Conservation (phyloP, 306 rosid species). For the Glycine latifolia region DNA sequence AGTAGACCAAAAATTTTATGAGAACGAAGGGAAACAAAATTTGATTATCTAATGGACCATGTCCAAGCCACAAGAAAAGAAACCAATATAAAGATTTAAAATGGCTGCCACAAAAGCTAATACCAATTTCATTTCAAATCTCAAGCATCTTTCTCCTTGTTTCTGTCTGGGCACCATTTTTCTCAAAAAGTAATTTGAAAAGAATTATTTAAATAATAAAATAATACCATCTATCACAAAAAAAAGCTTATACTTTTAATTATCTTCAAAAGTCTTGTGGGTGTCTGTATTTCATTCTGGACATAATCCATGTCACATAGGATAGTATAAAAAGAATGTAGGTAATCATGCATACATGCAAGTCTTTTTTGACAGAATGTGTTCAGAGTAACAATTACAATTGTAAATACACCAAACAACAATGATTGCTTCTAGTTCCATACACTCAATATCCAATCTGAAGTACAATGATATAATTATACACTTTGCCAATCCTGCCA, state of each 20-base stretch:
- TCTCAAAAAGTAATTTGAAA: not conserved
- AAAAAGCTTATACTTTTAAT: not conserved
- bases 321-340: not conserved
- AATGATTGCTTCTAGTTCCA: constrained; percentile 3
- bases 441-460: not conserved
- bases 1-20: constrained; percentile 16
- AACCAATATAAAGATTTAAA: constrained; percentile 2
- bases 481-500: not conserved
- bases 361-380: not conserved
- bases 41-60: not conserved
- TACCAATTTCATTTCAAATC: not conserved
- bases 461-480: constrained; percentile 14
- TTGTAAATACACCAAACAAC: not conserved
- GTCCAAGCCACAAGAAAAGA: constrained; percentile 18
- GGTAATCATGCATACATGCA: not conserved
- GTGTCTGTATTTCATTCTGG: not conserved
- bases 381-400: not conserved
- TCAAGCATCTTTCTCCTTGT: constrained; percentile 2
- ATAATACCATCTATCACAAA: not conserved
- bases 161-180: not conserved
- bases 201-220: not conserved
- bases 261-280: not conserved
- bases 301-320: not conserved
- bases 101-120: constrained; percentile 17
- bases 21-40: not conserved